Conservation (phyloP, 2,329 filamentous ascomycete species). For the Parafenestella ontariensis region DNA sequence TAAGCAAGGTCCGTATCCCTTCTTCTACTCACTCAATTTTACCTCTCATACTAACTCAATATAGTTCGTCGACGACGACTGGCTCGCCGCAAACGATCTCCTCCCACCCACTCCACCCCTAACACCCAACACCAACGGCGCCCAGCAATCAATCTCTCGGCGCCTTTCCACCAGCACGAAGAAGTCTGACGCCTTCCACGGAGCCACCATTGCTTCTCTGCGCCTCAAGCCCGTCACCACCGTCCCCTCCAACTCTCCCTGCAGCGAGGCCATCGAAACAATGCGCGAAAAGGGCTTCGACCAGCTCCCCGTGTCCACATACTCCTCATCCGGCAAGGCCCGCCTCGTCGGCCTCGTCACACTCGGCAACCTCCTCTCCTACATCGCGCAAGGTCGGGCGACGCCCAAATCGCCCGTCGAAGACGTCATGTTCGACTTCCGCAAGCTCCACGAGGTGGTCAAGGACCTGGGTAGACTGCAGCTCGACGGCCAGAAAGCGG, state of each 20-base stretch:
- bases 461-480: slow-evolving; percentile 68
- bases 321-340: slow-evolving; percentile 64
- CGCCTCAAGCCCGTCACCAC: slow-evolving; percentile 94
- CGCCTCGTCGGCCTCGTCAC: slow-evolving; percentile 92
- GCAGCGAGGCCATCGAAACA: slow-evolving; percentile 90
- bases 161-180: slow-evolving; percentile 46
- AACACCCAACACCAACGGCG: slow-evolving; percentile 30
- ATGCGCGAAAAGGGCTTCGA: slow-evolving; percentile 99
- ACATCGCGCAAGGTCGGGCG: slow-evolving; percentile 84
- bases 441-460: slow-evolving; percentile 83
- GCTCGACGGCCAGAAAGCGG: slow-evolving; percentile 26
- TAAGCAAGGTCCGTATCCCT: slow-evolving; percentile 71
- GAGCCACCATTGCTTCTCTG: slow-evolving; percentile 80
- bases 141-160: slow-evolving; percentile 37
- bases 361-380: slow-evolving; percentile 90
- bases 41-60: slow-evolving; percentile 18
- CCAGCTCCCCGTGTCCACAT: slow-evolving; percentile 83
- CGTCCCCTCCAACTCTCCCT: slow-evolving; percentile 72
- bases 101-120: slow-evolving; percentile 67
- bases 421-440: slow-evolving; percentile 97
- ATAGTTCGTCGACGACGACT: slow-evolving; percentile 94
- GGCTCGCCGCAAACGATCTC: slow-evolving; percentile 95
- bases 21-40: not conserved
- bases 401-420: slow-evolving; percentile 75
- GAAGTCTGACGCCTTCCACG: slow-evolving; percentile 72